Evolutionary conservation across 305 asterid species (phyloP).

Genomic region (Fraxinus latifolia): DNA sequence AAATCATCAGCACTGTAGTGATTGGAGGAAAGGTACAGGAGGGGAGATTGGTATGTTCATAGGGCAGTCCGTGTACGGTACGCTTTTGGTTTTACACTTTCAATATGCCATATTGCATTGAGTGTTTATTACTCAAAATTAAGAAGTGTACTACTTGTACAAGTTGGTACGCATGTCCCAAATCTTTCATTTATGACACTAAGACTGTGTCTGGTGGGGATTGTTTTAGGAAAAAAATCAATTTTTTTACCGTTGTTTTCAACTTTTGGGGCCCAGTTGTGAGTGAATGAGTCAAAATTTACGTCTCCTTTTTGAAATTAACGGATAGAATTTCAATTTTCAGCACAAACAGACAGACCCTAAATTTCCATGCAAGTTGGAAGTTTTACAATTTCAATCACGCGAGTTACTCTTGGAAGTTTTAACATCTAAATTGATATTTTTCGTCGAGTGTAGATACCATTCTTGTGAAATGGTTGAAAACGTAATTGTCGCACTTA

Average conservation of each 20-base stretch:
- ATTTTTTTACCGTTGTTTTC: no score
- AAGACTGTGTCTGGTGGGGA: no score
- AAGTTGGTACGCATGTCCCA: background rate
- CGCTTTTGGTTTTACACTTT: slow-evolving; percentile 15
- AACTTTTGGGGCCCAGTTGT: no score
- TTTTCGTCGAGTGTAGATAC: background rate
- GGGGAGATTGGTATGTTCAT: background rate
- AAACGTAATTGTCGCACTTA: background rate
- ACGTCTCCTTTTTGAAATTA: no score
- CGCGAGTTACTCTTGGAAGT: background rate
- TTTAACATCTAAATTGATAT: background rate
- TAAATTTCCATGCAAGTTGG: background rate
- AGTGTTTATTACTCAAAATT: background rate
- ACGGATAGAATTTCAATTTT: no score
- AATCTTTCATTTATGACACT: background rate
- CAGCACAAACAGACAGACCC: no score
- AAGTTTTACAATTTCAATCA: background rate
- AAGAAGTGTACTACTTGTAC: no score
- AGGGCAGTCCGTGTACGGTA: slow-evolving; percentile 36
- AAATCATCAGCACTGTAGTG: slow-evolving; percentile 8
- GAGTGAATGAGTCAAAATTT: no score
- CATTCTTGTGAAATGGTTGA: background rate
- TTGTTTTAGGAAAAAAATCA: no score
- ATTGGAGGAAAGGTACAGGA: slow-evolving; percentile 13
- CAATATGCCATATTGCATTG: slow-evolving; percentile 11